Evolutionary conservation across 139 green algal genomes (phyloP).

Genomic region (Micractinium sp.): DNA sequence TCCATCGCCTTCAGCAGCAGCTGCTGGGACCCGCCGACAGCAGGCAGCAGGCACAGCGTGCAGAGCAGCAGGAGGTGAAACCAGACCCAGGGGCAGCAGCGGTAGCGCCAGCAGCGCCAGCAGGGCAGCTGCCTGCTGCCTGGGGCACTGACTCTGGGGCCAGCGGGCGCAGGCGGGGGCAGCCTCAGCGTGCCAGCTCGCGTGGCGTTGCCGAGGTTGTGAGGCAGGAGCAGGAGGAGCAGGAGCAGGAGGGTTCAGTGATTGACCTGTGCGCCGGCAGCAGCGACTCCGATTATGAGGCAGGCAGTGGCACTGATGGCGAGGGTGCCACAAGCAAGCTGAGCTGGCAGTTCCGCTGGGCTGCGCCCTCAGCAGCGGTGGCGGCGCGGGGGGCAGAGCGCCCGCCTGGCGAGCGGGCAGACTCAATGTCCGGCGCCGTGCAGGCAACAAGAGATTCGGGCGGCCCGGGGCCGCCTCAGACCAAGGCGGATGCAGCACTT

Average conservation of each 20-base stretch:
- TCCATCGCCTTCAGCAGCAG: not conserved
- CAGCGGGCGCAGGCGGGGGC: not conserved
- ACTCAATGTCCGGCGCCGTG: too few species aligned
- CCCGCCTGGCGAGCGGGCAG: too few species aligned
- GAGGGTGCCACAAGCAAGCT: not conserved
- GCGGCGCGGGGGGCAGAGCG: too few species aligned
- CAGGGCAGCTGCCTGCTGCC: not conserved
- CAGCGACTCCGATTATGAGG: not conserved
- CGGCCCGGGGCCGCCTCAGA: too few species aligned
- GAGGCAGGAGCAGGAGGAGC: too few species aligned
- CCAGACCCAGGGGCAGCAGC: not conserved
- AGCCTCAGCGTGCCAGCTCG: too few species aligned
- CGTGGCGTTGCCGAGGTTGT: too few species aligned
- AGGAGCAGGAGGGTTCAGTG: too few species aligned
- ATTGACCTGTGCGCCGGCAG: not conserved
- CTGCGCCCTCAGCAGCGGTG: too few species aligned
- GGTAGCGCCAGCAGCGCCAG: not conserved
- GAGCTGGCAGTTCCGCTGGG: too few species aligned
- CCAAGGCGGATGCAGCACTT: too few species aligned
- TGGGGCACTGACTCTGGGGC: not conserved
- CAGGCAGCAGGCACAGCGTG: not conserved
- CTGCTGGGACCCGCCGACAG: not conserved
- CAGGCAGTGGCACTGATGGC: not conserved
- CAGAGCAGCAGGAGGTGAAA: not conserved
- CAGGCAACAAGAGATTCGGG: too few species aligned